Evolutionary conservation across 257 asterid genomes (phyloP).

Genomic region (Penstemon newberryi): DNA sequence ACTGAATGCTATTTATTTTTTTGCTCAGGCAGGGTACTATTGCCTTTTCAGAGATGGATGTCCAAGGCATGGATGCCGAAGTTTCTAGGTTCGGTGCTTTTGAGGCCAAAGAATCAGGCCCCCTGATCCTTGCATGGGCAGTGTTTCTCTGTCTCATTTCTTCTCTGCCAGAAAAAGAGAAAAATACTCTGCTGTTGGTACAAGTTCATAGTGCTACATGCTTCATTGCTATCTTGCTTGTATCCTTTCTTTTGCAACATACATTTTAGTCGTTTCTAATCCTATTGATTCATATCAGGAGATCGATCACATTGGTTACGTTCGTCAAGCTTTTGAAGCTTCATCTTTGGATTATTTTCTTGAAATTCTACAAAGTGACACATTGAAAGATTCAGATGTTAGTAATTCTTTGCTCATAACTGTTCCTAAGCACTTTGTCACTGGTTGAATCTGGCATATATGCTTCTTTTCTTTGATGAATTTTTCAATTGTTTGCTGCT

Average conservation of each 20-base stretch:
- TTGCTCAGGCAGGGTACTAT: slow-evolving; percentile 74
- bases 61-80: slow-evolving; percentile 68
- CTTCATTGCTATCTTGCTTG: slow-evolving; percentile 19
- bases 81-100: slow-evolving; percentile 56
- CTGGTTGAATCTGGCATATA: slow-evolving; percentile 13
- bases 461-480: neutral
- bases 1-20: slow-evolving; percentile 26
- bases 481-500: neutral
- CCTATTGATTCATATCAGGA: slow-evolving; percentile 57
- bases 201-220: slow-evolving; percentile 27
- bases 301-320: slow-evolving; percentile 76
- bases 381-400: slow-evolving; percentile 77
- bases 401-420: slow-evolving; percentile 33
- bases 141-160: slow-evolving; percentile 84
- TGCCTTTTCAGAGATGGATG: slow-evolving; percentile 70
- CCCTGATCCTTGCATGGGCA: slow-evolving; percentile 92
- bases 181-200: slow-evolving; percentile 64
- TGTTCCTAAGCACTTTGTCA: slow-evolving; percentile 16
- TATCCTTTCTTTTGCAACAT: slow-evolving; percentile 10
- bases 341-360: slow-evolving; percentile 70
- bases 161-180: slow-evolving; percentile 81
- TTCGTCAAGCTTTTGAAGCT: slow-evolving; percentile 91
- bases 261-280: slow-evolving; percentile 15
- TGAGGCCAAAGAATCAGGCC: slow-evolving; percentile 81
- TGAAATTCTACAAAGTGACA: slow-evolving; percentile 70